Evolutionary conservation across 106 monocot species (phyloP).

Genomic region (Phalaenopsis aphrodite): DNA sequence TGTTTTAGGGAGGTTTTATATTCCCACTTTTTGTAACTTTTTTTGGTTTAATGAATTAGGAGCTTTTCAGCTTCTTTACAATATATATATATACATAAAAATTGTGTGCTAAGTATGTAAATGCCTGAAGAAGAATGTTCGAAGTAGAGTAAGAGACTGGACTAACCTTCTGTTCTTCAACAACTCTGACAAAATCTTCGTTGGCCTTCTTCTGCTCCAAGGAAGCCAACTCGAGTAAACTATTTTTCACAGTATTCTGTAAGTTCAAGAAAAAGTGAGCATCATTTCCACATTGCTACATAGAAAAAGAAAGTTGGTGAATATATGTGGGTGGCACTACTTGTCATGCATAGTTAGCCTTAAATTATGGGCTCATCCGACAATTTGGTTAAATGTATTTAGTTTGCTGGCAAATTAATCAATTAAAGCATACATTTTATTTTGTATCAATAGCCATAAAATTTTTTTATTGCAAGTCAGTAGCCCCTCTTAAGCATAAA

Average conservation of each 20-base stretch:
- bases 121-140: background rate
- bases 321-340: background rate
- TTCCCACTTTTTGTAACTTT: too few relatives aligned
- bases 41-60: too few relatives aligned
- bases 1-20: too few relatives aligned
- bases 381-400: background rate
- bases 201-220: slow-evolving; percentile 67
- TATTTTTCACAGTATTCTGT: slow-evolving; percentile 48
- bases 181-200: slow-evolving; percentile 49
- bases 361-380: background rate
- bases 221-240: slow-evolving; percentile 42
- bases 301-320: background rate
- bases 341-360: background rate
- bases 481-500: background rate
- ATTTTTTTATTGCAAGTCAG: background rate
- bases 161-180: slow-evolving; percentile 73
- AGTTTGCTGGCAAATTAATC: background rate
- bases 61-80: too few relatives aligned
- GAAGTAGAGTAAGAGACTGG: background rate
- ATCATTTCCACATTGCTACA: background rate
- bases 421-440: background rate
- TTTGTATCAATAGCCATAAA: background rate
- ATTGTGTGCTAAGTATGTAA: too few relatives aligned
- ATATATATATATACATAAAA: too few relatives aligned
- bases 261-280: background rate